These are phyloP conservation scores for Aspergillus ellipticus DNA, from an alignment of 495 filamentous ascomycete species.

Conservation along the genomic window DNA sequence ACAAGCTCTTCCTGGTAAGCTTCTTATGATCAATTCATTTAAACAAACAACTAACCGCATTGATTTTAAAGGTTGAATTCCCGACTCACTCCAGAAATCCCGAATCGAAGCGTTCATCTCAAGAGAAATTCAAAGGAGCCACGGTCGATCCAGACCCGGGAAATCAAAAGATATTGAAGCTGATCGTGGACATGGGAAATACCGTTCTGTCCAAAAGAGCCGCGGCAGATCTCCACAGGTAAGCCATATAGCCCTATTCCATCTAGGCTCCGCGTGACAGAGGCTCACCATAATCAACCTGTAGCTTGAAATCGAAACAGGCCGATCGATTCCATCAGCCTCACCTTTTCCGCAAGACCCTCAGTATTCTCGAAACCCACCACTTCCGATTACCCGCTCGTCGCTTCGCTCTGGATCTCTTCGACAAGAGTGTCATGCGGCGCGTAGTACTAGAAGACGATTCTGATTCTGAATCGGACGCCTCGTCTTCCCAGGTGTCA, in stretches of 20 bases:
- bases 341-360: constrained; percentile 74
- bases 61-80: constrained; percentile 31
- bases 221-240: constrained; percentile 65
- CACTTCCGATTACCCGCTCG: constrained; percentile 82
- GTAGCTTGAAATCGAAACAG: constrained; percentile 62
- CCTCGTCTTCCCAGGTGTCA: constrained; percentile 25
- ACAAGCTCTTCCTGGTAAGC: constrained; percentile 67
- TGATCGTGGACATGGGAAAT: constrained; percentile 84
- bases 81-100: constrained; percentile 28
- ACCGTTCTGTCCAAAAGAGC: constrained; percentile 79
- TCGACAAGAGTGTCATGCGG: constrained; percentile 83
- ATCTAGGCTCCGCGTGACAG: not conserved
- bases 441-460: constrained; percentile 72
- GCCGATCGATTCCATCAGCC: constrained; percentile 70
- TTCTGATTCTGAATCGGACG: constrained; percentile 41
- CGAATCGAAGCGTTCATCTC: constrained; percentile 36
- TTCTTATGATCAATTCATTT: constrained; percentile 8
- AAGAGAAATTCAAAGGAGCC: constrained; percentile 41
- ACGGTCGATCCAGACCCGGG: constrained; percentile 59
- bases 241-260: constrained; percentile 12
- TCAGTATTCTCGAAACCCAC: constrained; percentile 82
- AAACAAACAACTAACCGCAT: not conserved
- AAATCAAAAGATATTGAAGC: constrained; percentile 70
- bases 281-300: constrained; percentile 14
- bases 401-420: constrained; percentile 86